Base-by-base conservation (phyloP, 83 land plant genomes). In the Picea abies region DNA sequence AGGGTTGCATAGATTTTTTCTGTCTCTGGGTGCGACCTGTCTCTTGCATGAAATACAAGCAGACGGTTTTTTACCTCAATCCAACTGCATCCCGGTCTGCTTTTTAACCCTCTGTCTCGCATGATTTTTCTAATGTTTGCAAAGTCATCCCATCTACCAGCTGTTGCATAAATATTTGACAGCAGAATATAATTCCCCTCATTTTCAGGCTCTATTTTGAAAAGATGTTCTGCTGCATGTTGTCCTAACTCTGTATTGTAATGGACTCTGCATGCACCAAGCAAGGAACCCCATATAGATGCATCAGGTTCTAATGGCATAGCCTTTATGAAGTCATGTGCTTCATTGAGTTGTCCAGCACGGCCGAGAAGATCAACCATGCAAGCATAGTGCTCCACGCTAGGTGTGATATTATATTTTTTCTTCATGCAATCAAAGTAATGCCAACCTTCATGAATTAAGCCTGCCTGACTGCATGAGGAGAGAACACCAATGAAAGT, bases 391-490 rank as follows among this genome's bases (percentile, higher is more conserved):
- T 88, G 90, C 19, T 86, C 90, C 44, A 82, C 49, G 32, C 76
- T 71, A 41, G 85, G 85, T 29, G 11, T 17, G 20, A 88, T 63
- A 19, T 70, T 78, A 69, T 88, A 83, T 19, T 9, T 29, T 19
- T 61, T 44, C 6, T 63, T 80, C 90, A 88, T 86, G 35, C 78
- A 76, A 15, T 88, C 62, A 75, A 88, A 86, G 60, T 65, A 78
- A 76, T 80, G 25, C 49, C 83, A 68, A 62, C 90, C 83, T 64
- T 88, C 79, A 2, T 83, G 52, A 17, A 86, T 83, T 77, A 80
- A 82, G 2, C 85, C 88, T 56, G 39, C 85, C 83, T 88, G 90
- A 37, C 86, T 84, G 70, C 90, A 88, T 19, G 85, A 85, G 80
- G 88, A 83, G 22, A 88, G 67, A 16, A 88, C 58, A 61, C 84